These are phyloP conservation scores for Hemileccinum rubropunctum DNA, from an alignment of 768 basidiomycete species.

Conservation along the genomic window DNA sequence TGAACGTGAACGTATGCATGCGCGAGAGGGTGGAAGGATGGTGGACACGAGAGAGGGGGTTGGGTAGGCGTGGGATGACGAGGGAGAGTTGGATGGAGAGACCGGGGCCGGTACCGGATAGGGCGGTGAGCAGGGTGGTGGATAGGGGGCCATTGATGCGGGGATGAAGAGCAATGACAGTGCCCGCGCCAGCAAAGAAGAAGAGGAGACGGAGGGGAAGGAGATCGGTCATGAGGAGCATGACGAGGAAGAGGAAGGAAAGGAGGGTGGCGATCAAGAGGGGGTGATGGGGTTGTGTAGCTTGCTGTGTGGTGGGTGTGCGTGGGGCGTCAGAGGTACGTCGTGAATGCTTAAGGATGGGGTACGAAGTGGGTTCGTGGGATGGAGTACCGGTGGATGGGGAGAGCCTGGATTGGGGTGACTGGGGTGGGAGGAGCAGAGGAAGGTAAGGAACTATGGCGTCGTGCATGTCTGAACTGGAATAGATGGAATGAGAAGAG, in stretches of 20 bases:
- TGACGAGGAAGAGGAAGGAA: slow-evolving; percentile 39
- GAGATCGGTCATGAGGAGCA: slow-evolving; percentile 36
- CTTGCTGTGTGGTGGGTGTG: neutral
- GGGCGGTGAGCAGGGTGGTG: neutral
- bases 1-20: slow-evolving; percentile 12
- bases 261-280: slow-evolving; percentile 38
- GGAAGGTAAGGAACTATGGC: slow-evolving; percentile 45
- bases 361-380: slow-evolving; percentile 18
- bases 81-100: slow-evolving; percentile 16
- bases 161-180: slow-evolving; percentile 15
- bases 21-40: neutral
- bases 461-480: slow-evolving; percentile 63
- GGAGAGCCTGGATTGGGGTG: slow-evolving; percentile 36
- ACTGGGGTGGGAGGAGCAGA: slow-evolving; percentile 48
- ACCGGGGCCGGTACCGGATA: slow-evolving; percentile 16
- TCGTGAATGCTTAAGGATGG: slow-evolving; percentile 7
- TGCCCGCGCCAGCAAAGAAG: slow-evolving; percentile 30
- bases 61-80: slow-evolving; percentile 5
- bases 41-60: neutral
- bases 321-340: neutral
- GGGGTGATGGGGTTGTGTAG: slow-evolving; percentile 30
- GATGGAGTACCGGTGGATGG: no score
- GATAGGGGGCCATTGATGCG: slow-evolving; percentile 2
- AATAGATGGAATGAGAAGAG: neutral
- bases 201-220: slow-evolving; percentile 49